Conservation (phyloP, 768 basidiomycete genomes). For the Pluteus cervinus region DNA sequence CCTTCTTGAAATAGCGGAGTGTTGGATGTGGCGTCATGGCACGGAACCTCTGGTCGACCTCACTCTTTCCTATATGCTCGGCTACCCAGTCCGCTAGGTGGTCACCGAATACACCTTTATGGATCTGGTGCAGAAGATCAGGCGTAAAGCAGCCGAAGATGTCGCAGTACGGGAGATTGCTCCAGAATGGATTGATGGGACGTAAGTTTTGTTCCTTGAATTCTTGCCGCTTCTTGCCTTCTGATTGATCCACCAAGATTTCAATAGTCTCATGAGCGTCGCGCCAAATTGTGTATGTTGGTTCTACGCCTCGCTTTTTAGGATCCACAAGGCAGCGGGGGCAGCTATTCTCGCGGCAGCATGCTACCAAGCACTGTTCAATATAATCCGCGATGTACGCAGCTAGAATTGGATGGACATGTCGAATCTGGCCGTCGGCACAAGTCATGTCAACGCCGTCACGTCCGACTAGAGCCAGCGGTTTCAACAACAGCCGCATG, state of each 20-base stretch:
- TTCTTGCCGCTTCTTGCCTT: constrained; percentile 4
- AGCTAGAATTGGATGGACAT: too few species aligned
- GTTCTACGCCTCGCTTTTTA: too few species aligned
- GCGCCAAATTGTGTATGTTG: too few species aligned
- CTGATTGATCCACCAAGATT: background rate
- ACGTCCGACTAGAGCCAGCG: constrained; percentile 19
- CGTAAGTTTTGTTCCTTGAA: constrained; percentile 12
- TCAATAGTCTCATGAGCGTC: constrained; percentile 8
- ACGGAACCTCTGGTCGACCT: constrained; percentile 27
- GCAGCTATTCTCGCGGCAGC: constrained; percentile 16
- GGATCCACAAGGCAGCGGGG: constrained; percentile 18
- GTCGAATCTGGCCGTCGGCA: constrained; percentile 19
- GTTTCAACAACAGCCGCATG: constrained; percentile 18
- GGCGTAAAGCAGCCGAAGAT: constrained; percentile 35
- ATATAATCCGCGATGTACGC: constrained; percentile 28
- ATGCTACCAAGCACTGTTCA: constrained; percentile 26
- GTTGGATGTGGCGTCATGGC: constrained; percentile 21
- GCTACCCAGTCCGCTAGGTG: constrained; percentile 32
- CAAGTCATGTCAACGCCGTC: constrained; percentile 24
- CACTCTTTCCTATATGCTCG: constrained; percentile 12
- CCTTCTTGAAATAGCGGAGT: constrained; percentile 35
- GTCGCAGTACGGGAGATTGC: constrained; percentile 26
- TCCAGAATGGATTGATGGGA: constrained; percentile 32
- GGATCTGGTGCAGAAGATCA: constrained; percentile 39
- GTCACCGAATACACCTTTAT: constrained; percentile 42